These are phyloP conservation scores for Tetraselmis striata DNA, from an alignment of 139 green algal species.

Conservation along the genomic window DNA sequence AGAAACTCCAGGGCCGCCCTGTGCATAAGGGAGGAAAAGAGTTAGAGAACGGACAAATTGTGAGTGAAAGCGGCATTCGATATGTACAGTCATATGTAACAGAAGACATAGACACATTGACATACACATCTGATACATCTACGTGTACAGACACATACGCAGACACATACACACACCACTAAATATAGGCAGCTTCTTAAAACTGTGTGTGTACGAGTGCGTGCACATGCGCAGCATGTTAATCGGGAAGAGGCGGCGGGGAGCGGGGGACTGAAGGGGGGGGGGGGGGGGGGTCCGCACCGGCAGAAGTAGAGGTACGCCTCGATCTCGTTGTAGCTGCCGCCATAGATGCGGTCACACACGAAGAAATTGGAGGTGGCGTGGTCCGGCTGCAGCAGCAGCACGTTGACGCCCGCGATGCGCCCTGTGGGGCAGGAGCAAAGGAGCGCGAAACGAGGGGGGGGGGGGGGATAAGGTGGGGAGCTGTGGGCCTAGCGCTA, in stretches of 20 bases:
- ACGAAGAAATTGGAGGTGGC: slow-evolving; percentile 65
- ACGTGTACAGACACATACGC: background rate
- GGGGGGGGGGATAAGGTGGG: too few relatives aligned
- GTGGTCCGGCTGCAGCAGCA: slow-evolving; percentile 64
- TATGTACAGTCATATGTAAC: background rate
- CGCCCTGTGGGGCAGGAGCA: slow-evolving; percentile 10
- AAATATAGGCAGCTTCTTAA: background rate
- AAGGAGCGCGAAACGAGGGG: too few relatives aligned
- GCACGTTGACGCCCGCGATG: slow-evolving; percentile 47
- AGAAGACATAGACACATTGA: background rate
- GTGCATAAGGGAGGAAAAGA: too few relatives aligned
- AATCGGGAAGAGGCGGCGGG: background rate
- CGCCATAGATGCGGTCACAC: slow-evolving; percentile 81
- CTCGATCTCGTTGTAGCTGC: slow-evolving; percentile 89
- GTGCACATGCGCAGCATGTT: too few relatives aligned
- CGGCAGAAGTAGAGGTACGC: slow-evolving; percentile 94
- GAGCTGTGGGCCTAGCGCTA: too few relatives aligned
- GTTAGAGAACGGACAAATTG: too few relatives aligned
- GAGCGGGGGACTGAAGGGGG: background rate
- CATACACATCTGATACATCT: background rate
- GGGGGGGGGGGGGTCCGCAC: slow-evolving; percentile 11
- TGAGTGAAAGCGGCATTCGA: too few relatives aligned
- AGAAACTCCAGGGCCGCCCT: too few relatives aligned
- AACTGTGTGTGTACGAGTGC: background rate
- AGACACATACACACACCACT: background rate